Percentiles rank a stretch among this genome's conserved stretches.
These are phyloP conservation scores for Pythium sp. DNA, from an alignment of 352 stramenopile species.

Conservation along the genomic window DNA sequence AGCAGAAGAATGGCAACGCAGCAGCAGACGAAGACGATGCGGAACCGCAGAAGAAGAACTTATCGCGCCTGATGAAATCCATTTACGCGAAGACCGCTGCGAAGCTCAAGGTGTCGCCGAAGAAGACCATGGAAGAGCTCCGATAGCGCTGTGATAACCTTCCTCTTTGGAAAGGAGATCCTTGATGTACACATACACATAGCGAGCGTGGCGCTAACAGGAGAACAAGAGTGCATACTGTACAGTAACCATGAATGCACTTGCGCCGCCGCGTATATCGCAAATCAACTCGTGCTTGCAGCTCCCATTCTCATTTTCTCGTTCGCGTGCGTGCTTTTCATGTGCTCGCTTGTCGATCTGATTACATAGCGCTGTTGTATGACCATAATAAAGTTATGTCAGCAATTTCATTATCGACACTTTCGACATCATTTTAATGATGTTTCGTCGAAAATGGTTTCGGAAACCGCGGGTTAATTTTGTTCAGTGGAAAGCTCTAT, in stretches of 20 bases:
- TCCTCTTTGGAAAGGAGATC: neutral
- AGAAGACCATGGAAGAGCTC: conserved; percentile 23
- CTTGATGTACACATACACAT: neutral
- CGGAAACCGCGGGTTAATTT: too few species aligned
- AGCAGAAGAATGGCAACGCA: conserved; percentile 23
- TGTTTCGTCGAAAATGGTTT: too few species aligned
- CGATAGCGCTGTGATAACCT: conserved; percentile 17
- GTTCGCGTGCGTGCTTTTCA: neutral
- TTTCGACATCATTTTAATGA: too few species aligned
- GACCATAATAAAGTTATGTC: neutral
- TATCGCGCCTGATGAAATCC: conserved; percentile 44
- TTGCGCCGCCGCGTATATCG: neutral
- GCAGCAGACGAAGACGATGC: conserved; percentile 1
- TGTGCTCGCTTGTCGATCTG: neutral
- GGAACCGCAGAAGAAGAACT: conserved; percentile 27
- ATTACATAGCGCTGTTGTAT: conserved; percentile 2
- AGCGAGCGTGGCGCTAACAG: neutral
- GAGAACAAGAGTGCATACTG: neutral
- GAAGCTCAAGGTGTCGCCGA: conserved; percentile 46
- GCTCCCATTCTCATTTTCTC: neutral
- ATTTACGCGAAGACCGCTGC: conserved; percentile 57
- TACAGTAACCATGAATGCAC: neutral
- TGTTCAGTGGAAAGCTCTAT: too few species aligned
- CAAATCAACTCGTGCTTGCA: neutral
- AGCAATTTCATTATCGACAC: too few species aligned